Conservation (phyloP, 371 early-diverging fungal genomes). For the Furculomyces boomerangus region DNA sequence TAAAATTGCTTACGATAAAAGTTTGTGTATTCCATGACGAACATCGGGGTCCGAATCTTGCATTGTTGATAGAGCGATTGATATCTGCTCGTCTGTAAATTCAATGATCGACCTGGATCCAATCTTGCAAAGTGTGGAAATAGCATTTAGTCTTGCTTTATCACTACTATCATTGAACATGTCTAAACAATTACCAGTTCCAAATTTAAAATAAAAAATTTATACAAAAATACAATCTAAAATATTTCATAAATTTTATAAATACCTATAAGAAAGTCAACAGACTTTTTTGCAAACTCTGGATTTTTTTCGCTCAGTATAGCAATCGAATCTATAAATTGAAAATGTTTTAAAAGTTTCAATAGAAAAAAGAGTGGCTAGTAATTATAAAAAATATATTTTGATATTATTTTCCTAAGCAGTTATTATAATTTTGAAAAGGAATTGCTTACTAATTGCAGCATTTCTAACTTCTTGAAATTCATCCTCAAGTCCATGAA, state of each 20-base stretch:
- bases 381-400: too few species aligned
- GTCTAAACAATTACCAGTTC: slow-evolving; percentile 24
- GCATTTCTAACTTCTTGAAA: slow-evolving; percentile 69
- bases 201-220: not conserved
- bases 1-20: slow-evolving; percentile 27
- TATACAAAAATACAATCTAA: not conserved
- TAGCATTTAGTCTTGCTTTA: slow-evolving; percentile 57
- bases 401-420: too few species aligned
- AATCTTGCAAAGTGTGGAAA: slow-evolving; percentile 51
- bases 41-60: slow-evolving; percentile 49
- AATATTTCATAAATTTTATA: not conserved
- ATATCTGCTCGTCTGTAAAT: slow-evolving; percentile 57
- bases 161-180: slow-evolving; percentile 88
- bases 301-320: slow-evolving; percentile 44
- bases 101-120: slow-evolving; percentile 32
- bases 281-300: slow-evolving; percentile 39
- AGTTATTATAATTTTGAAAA: not conserved
- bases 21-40: slow-evolving; percentile 39
- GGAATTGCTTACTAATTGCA: slow-evolving; percentile 20
- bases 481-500: slow-evolving; percentile 85
- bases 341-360: not conserved
- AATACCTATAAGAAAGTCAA: slow-evolving; percentile 42
- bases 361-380: slow-evolving; percentile 27
- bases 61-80: slow-evolving; percentile 49
- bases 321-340: slow-evolving; percentile 48